A percentile compares a stretch with the other conserved stretches of the same genome.
Conservation (phyloP, 2,329 filamentous ascomycete species). For the Colletotrichum sp. region DNA sequence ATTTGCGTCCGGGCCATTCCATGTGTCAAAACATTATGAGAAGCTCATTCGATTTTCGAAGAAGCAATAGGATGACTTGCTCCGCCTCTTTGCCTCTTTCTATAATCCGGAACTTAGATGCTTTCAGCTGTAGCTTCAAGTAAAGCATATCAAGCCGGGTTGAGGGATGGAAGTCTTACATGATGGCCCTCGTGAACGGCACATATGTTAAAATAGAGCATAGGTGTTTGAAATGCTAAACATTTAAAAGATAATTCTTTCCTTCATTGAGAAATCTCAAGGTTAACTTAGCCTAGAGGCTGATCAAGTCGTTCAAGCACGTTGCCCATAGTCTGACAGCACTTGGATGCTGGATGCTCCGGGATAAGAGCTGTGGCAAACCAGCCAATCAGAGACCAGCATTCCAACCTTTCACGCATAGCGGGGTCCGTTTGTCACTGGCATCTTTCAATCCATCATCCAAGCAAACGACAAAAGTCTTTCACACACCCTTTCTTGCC, state of each 20-base stretch:
- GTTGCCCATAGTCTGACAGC: not conserved
- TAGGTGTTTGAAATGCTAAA: not conserved
- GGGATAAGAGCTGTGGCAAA: not conserved
- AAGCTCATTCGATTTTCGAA: not conserved
- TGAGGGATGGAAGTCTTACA: not conserved
- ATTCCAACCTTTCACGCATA: not conserved
- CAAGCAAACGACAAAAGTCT: not conserved
- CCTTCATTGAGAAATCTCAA: not conserved
- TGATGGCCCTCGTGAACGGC: not conserved
- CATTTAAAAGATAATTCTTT: fast-evolving
- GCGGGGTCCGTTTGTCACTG: not conserved
- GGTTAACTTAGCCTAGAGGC: not conserved
- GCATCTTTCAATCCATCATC: not conserved
- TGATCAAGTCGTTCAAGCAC: not conserved
- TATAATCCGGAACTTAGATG: not conserved
- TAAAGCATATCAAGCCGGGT: not conserved
- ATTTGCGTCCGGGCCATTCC: not conserved
- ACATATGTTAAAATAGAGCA: not conserved
- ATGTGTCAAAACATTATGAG: not conserved
- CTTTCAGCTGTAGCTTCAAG: not conserved
- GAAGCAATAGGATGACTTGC: not conserved
- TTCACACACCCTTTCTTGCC: not conserved
- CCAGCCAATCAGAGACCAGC: not conserved
- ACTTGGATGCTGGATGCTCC: not conserved
- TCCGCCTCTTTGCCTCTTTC: not conserved